A percentile compares a stretch with the other conserved stretches of the same genome.
Conservation (phyloP, 371 early-diverging fungal species). For the Lichtheimia ornata region DNA sequence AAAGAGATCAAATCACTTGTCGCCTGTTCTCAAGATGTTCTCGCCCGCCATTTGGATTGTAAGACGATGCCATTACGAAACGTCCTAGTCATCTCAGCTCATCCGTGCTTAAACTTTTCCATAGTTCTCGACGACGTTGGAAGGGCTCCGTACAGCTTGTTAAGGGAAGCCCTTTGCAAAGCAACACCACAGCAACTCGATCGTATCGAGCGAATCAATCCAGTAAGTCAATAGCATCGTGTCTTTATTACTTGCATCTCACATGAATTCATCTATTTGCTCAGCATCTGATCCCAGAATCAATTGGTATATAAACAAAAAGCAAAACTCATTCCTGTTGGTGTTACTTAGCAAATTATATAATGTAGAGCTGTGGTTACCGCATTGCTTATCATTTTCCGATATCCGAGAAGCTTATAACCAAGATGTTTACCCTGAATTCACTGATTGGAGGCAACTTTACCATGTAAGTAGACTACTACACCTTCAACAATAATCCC, state of each 20-base stretch:
- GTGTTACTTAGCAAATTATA: no score
- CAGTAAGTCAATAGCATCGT: slow-evolving; percentile 26
- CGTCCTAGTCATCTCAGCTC: background rate
- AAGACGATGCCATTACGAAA: slow-evolving; percentile 4
- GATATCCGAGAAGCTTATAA: slow-evolving; percentile 39
- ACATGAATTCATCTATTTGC: background rate
- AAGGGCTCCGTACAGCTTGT: slow-evolving; percentile 32
- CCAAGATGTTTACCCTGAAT: slow-evolving; percentile 28
- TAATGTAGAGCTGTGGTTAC: slow-evolving; percentile 39
- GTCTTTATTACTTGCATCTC: background rate
- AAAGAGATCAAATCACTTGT: slow-evolving; percentile 40
- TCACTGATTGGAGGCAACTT: slow-evolving; percentile 31
- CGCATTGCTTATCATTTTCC: slow-evolving; percentile 30
- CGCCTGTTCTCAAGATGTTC: slow-evolving; percentile 33
- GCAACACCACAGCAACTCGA: slow-evolving; percentile 45
- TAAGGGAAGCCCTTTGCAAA: slow-evolving; percentile 28
- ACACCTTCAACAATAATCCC: background rate
- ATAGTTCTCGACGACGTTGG: slow-evolving; percentile 39
- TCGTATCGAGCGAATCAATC: slow-evolving; percentile 42
- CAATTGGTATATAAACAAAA: slow-evolving; percentile 27
- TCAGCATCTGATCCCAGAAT: slow-evolving; percentile 36
- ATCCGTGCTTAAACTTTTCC: background rate
- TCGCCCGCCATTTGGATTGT: slow-evolving; percentile 43
- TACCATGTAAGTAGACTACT: slow-evolving; percentile 28
- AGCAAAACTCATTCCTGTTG: background rate